Base-by-base conservation (phyloP, 2,329 filamentous ascomycete genomes). In the Exophiala phaeomuriformis region DNA sequence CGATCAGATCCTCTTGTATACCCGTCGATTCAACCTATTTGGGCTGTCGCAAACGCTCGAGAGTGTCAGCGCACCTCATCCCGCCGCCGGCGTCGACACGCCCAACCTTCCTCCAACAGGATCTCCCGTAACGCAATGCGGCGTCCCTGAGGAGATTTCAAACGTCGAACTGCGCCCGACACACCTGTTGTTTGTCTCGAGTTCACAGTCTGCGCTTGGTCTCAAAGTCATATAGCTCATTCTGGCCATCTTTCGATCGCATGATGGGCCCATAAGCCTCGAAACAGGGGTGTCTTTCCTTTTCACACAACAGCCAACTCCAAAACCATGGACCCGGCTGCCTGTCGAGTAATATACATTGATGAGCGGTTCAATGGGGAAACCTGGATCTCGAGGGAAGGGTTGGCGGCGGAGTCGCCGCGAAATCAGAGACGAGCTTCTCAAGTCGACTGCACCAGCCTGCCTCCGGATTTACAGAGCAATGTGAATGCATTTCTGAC, bases 401-500 rank as follows among this genome's bases (percentile, higher is more conserved):
- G 58, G 27, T 12, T 62, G 46, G 48, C 58, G 27, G 55, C 59
- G 19, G 56, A 28, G 27, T 60, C 60, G 30, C 52, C 57, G 37
- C 52, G 19, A 19, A 19, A 19, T 19, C 19, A 60, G 47, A 59
- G 58, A 47, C 51, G 63, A 54, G 55, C 56, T 47, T 64, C 65
- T 35, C 45, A 56, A 61, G 61, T 53, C 47, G 64, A 61, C 63
- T 61, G 65, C 47, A 64, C 69, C 7, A 68, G 72, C 33, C 72
- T 76, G 55, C 68, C 72, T 9, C 68, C 68, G 47, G 69, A 72
- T 47, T 67, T 79, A 19, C 68, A 72, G 43, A 65, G 64, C 35
- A 79, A 80, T 65, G 64, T 80, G 31, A 69, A 73, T 54, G 69
- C 69, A 19, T 66, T 81, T 49, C 63, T 81, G 44, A 70, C 68